A percentile compares a stretch with the other conserved stretches of the same genome.
These are phyloP conservation scores for Ophiocordyceps camponoti-saundersi DNA, from an alignment of 2,329 filamentous ascomycete species.

Conservation along the genomic window DNA sequence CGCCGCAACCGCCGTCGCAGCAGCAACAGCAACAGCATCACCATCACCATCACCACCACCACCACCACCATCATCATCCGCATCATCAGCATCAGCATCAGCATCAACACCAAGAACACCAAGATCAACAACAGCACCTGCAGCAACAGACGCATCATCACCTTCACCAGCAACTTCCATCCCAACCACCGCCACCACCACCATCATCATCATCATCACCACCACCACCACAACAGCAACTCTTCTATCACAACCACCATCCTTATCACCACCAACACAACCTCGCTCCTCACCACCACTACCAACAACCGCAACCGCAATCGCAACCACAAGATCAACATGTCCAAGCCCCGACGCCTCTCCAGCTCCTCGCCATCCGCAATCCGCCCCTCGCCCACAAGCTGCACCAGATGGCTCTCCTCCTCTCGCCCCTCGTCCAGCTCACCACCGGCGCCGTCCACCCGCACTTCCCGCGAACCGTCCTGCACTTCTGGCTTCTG, in stretches of 20 bases:
- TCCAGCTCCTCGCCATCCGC: conserved; percentile 5
- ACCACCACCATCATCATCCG: not conserved
- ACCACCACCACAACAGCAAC: too few relatives aligned
- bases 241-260: too few relatives aligned
- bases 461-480: conserved; percentile 44
- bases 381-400: conserved; percentile 41
- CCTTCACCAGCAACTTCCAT: conserved; percentile 1
- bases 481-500: conserved; percentile 58
- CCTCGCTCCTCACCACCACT: not conserved
- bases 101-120: not conserved
- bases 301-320: not conserved
- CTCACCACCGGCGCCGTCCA: conserved; percentile 44
- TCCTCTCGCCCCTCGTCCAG: conserved; percentile 49
- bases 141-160: conserved; percentile 6
- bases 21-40: not conserved
- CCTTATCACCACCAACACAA: not conserved
- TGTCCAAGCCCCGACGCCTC: conserved; percentile 2
- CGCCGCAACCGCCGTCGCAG: conserved; percentile 1
- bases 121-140: not conserved
- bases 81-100: conserved; percentile 1
- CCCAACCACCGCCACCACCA: too few relatives aligned
- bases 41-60: conserved; percentile 1
- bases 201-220: conserved; percentile 7
- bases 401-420: conserved; percentile 46
- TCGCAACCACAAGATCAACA: conserved; percentile 10